These are phyloP conservation scores for Collariella sp. DNA, from an alignment of 495 filamentous ascomycete species.

Conservation along the genomic window DNA sequence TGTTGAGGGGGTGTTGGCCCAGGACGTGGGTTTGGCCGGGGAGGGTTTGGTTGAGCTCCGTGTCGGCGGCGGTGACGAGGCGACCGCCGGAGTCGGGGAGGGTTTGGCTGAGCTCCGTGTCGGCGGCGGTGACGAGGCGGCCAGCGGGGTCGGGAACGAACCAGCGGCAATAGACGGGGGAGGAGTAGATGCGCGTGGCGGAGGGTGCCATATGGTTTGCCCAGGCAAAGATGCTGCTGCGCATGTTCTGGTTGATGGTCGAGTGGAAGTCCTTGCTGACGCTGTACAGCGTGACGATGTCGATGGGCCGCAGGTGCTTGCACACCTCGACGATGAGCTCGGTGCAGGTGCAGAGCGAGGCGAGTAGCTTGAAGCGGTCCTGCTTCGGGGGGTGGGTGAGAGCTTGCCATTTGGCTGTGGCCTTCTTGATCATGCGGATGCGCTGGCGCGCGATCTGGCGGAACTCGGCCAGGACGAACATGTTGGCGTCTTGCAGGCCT, in stretches of 20 bases:
- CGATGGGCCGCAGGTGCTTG: conserved; percentile 39
- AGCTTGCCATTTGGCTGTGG: conserved; percentile 2
- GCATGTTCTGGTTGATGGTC: conserved; percentile 39
- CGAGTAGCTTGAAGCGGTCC: conserved; percentile 42
- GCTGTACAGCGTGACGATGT: conserved; percentile 49
- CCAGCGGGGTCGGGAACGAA: conserved; percentile 40
- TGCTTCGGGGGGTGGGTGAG: not conserved
- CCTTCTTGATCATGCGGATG: conserved; percentile 6
- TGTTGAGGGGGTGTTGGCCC: conserved; percentile 1
- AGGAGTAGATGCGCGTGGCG: conserved; percentile 43
- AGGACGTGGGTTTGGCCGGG: conserved; percentile 1
- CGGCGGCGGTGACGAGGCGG: conserved; percentile 17
- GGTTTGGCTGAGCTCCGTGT: conserved; percentile 12
- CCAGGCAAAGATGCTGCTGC: conserved; percentile 27
- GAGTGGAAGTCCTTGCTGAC: conserved; percentile 49
- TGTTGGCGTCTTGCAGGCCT: conserved; percentile 2
- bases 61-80: conserved; percentile 14
- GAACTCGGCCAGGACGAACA: conserved; percentile 8
- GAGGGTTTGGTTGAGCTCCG: conserved; percentile 10
- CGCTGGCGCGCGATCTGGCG: conserved; percentile 8
- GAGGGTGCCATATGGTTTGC: conserved; percentile 32
- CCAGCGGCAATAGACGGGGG: conserved; percentile 37
- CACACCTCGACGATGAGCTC: conserved; percentile 45
- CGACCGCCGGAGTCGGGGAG: conserved; percentile 23
- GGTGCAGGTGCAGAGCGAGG: conserved; percentile 35